Evolutionary conservation across 108 stramenopile genomes (phyloP), one percentile per base, ranked within the genome.

Genomic region (Hondaea fermentalgiana): DNA sequence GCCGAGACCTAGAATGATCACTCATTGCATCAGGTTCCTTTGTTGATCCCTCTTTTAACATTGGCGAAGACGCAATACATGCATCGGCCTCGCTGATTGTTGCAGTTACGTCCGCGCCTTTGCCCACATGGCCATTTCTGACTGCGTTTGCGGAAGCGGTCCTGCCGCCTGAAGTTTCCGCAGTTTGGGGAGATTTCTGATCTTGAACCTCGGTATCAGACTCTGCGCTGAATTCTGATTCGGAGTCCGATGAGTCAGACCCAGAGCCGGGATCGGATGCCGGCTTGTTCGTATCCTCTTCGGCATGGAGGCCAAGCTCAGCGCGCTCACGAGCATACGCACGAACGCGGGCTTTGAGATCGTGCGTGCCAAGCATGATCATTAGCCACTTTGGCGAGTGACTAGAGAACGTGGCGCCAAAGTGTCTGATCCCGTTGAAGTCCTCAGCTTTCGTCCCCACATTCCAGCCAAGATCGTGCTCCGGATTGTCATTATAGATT

Each of bases 311-410:
- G 17, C 64, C 64, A 17, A 69, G 64, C 25, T 23, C 21, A 4
- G 35, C 64, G 51, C 51, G 45, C 51, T 83, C 76, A 14, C 19
- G 43, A 21, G 76, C 76, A 35, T 83, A 53, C 10, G n/a, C 45
- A 6, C 76, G 45, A 6, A 83, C 76, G 19, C 76, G 76, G 1
- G 51, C 8, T 23, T 83, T 83, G 3, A 83, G 51, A 35, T 83
- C 76, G 51, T 83, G 76, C 14, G 76, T 83, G 51, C 76, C 76
- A 12, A 83, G 76, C 76, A 83, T 83, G 51, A 83, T 83, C 45
- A 83, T 83, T 6, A 83, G 49, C 76, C 76, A 83, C 49, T 53
- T 47, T 6, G 76, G 76, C 12, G 76, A 83, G 76, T 83, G 76
- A 35, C 76, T 83, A 16, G 76, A 83, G n/a, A 83, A 83, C 45